Conservation (phyloP, 1,284 basidiomycete species). For the Papiliotrema flavescens region DNA sequence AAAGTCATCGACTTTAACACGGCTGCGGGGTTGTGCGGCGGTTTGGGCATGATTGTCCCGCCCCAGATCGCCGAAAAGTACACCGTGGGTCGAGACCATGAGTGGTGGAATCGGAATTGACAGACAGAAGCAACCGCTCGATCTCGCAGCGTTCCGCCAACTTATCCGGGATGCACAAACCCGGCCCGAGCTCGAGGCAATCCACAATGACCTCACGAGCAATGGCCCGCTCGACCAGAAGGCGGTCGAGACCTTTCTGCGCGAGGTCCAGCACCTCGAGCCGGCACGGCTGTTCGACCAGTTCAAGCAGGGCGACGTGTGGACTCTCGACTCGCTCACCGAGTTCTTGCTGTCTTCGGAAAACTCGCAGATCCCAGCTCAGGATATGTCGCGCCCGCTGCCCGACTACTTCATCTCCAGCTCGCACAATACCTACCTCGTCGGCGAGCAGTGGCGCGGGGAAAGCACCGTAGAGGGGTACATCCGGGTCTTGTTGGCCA, state of each 20-base stretch:
- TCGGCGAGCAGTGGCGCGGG: slow-evolving; percentile 90
- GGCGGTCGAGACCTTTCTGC: slow-evolving; percentile 66
- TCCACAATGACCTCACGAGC: slow-evolving; percentile 59
- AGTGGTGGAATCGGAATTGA: background rate
- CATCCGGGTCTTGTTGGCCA: slow-evolving; percentile 82
- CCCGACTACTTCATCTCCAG: slow-evolving; percentile 89
- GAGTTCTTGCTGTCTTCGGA: slow-evolving; percentile 70
- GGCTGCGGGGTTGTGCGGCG: slow-evolving; percentile 63
- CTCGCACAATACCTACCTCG: slow-evolving; percentile 96
- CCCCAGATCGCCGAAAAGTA: slow-evolving; percentile 53
- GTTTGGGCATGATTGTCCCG: slow-evolving; percentile 47
- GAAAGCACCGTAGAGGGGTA: slow-evolving; percentile 94
- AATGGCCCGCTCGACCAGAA: slow-evolving; percentile 54
- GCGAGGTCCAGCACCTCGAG: slow-evolving; percentile 59
- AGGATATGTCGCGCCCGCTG: slow-evolving; percentile 76
- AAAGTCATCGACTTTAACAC: slow-evolving; percentile 28
- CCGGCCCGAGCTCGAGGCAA: slow-evolving; percentile 69
- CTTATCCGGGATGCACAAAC: slow-evolving; percentile 83
- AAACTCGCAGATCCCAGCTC: slow-evolving; percentile 56
- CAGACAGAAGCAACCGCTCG: slow-evolving; percentile 51
- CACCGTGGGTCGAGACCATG: slow-evolving; percentile 52
- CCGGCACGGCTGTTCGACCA: slow-evolving; percentile 21
- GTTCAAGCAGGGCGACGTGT: slow-evolving; percentile 15
- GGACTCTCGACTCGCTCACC: slow-evolving; percentile 53
- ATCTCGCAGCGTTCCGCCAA: slow-evolving; percentile 76